Base-by-base conservation (phyloP, 2,329 filamentous ascomycete species). In the Exophiala calicioides region DNA sequence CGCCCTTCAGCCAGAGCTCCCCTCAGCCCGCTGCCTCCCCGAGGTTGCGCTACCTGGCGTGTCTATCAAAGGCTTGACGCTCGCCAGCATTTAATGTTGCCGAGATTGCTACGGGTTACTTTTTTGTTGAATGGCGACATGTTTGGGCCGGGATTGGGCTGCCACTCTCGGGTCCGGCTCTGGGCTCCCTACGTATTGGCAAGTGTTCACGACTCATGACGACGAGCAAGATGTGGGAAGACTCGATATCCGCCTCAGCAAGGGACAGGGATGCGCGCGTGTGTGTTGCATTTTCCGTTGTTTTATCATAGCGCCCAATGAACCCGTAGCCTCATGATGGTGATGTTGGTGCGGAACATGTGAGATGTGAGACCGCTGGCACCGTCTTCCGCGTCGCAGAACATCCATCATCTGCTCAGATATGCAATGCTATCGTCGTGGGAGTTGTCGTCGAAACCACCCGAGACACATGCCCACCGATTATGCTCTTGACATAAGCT, bases 261-360 rank as follows among this genome's bases (percentile, higher is more conserved):
- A 16, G 7, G 7, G 3, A 36, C 3, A 23, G 9, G 16, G 19
- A 10, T n/a, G 18, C 10, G 33, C 18, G 15, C 10, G 7, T 39
- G 10, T 33, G 32, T 9, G 23, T 36, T 31, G 37, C n/a, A 27
- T 15, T 38, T 44, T 39, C 24, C 26, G 37, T 44, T 38, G 35
- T 33, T 39, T 44, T 44, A 32, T 52, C 44, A 43, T 52, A 43
- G 44, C 44, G 39, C 49, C 49, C 18, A 41, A 12, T 40, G 34
- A 47, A 44, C 34, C 24, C 31, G 21, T 40, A 39, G 27, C 40
- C 46, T 32, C 40, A 23, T 32, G 15, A 13, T 39, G 44, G 10
- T 12, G 30, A 27, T 42, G 33, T 44, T 39, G 44, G 39, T 47
- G 48, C 27, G 36, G 39, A 41, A 29, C 40, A 24, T 40, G 6